Percentiles rank a stretch among this genome's conserved stretches.
phyloP scores from a whole-genome alignment of 192 early-diverging fungal species.

The Linnemannia elongata region DNA sequence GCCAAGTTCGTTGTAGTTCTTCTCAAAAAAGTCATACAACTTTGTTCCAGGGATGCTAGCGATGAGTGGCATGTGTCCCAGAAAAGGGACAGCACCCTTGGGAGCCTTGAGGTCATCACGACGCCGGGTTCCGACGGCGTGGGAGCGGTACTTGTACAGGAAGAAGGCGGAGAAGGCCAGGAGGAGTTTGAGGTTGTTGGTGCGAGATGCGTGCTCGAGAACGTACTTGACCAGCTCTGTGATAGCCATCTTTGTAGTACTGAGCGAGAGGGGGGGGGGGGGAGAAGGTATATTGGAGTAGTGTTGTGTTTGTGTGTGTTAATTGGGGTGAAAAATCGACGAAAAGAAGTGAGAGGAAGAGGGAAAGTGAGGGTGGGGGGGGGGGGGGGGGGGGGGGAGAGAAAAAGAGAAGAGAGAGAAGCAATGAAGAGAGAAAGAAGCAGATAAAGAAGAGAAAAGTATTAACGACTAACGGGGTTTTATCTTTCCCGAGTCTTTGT shows the following conservation, averaged over 20 bases:
- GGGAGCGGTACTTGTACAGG: conserved; percentile 31
- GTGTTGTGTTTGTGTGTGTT: too few species aligned
- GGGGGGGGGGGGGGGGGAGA: too few species aligned
- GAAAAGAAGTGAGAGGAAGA: too few species aligned
- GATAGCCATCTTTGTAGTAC: not conserved
- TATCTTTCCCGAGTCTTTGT: too few species aligned
- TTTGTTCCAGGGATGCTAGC: conserved; percentile 20
- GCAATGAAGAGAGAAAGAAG: too few species aligned
- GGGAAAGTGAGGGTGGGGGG: not conserved
- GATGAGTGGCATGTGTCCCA: conserved; percentile 30
- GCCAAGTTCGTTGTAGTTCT: conserved; percentile 20
- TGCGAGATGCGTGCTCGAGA: conserved; percentile 8
- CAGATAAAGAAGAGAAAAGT: too few species aligned
- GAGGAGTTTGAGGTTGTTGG: conserved; percentile 18
- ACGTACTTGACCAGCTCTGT: not conserved
- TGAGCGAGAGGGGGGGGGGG: not conserved
- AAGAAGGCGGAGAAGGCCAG: not conserved
- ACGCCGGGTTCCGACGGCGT: conserved; percentile 29
- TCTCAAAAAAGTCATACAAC: conserved; percentile 39
- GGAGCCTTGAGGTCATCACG: conserved; percentile 30
- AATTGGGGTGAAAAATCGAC: too few species aligned
- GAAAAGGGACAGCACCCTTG: conserved; percentile 22
- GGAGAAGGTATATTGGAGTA: too few species aligned
- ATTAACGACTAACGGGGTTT: too few species aligned
- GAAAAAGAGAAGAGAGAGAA: too few species aligned